Conservation (phyloP, 2,329 filamentous ascomycete species). For the Cryphonectria radicalis region DNA sequence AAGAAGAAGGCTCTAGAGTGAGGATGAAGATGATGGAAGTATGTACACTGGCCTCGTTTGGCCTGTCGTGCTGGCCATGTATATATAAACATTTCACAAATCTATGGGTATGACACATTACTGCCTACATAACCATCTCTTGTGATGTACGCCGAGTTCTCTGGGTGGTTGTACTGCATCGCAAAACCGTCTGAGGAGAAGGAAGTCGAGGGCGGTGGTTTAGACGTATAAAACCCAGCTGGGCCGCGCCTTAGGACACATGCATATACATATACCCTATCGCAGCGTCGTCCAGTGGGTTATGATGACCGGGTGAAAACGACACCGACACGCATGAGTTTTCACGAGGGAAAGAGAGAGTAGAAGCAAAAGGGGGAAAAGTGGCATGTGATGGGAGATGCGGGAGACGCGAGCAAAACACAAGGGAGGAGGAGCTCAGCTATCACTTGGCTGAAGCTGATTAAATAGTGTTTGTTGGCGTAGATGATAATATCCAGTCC, state of each 20-base stretch:
- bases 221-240: background rate
- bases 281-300: background rate
- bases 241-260: background rate
- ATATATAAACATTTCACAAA: no score
- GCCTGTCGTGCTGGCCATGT: background rate
- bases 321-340: background rate
- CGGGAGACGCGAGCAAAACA: background rate
- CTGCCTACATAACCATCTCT: no score
- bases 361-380: background rate
- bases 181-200: conserved; percentile 45
- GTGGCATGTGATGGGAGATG: background rate
- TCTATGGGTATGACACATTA: no score
- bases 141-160: conserved; percentile 43
- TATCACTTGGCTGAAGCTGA: background rate
- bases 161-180: conserved; percentile 50
- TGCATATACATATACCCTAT: background rate
- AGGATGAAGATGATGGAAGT: background rate
- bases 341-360: background rate
- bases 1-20: conserved; percentile 16
- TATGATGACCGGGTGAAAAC: conserved; percentile 7
- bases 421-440: no score
- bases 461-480: background rate
- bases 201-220: background rate
- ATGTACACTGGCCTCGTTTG: background rate
- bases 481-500: background rate